Base-by-base conservation (phyloP, 176 grass and related monocot species). In the Carex pumila region DNA sequence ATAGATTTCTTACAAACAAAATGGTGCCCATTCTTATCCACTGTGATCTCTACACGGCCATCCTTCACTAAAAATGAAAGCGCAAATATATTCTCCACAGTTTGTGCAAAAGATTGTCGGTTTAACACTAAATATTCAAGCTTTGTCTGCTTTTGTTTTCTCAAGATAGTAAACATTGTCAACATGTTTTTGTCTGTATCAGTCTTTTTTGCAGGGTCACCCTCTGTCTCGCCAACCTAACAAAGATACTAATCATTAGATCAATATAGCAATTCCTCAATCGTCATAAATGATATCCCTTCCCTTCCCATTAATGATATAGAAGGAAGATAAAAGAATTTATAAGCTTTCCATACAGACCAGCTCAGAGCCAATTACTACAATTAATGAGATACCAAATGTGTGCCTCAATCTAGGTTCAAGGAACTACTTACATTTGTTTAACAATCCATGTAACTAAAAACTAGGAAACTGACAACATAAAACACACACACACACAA, bases 11-110 rank as follows among this genome's bases (percentile, higher is more conserved):
- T 57, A 88, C 89, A 32, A 22, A 87, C 86, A 83, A 88, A 53
- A 83, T 91, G 83, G 76, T 61, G 10, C 29, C 83, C 62, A 55
- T 71, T 59, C 7, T 62, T 66, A 65, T 84, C 50, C 63, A 91
- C 64, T 25, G 18, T 15, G 80, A 91, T 86, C 59, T 76, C 53
- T 1, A 43, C 85, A 80, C 85, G 79, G 43, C 85, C 89, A 5
- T 90, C 85, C 43, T 90, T 90, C 61, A 90, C 85, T 9, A 90
- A 81, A 85, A 90, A 90, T 9, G 89, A 85, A 29, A 90, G 75
- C 5, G 89, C 81, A 74, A 90, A 90, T 85, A 90, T 73, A 62
- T 90, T 90, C 75, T 90, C 89, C 1, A 81, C 75, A 0, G 89
- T 87, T 47, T 90, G 81, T 21, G 85, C 80, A 80, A 90, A 90